Percentiles rank a stretch among this genome's conserved stretches.
Evolutionary conservation across 768 basidiomycete genomes (phyloP).

Genomic region (Boletus vermiculosoides): DNA sequence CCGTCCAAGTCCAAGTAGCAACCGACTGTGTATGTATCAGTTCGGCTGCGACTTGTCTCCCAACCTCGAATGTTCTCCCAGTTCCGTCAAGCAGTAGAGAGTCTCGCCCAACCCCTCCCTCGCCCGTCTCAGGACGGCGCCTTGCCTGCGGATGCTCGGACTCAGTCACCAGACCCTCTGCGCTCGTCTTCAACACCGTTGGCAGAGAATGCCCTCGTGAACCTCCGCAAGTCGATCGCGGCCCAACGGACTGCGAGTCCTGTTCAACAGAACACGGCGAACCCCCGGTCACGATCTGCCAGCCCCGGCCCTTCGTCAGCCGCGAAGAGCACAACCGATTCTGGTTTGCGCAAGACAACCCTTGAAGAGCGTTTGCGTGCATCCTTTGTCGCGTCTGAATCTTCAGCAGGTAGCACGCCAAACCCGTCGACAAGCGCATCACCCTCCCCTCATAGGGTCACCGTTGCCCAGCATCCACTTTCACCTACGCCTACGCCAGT

Average conservation of each 20-base stretch:
- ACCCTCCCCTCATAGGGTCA: slow-evolving; percentile 33
- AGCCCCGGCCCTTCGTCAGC: slow-evolving; percentile 25
- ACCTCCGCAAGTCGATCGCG: slow-evolving; percentile 62
- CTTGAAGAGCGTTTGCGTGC: slow-evolving; percentile 79
- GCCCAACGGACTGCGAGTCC: slow-evolving; percentile 50
- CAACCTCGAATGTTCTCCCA: slow-evolving; percentile 65
- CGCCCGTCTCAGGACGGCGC: slow-evolving; percentile 37
- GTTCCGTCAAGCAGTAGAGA: slow-evolving; percentile 72
- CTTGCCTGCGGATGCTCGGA: slow-evolving; percentile 30
- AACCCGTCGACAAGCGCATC: slow-evolving; percentile 41
- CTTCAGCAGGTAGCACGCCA: slow-evolving; percentile 45
- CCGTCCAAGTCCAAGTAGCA: background rate
- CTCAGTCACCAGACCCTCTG: slow-evolving; percentile 37
- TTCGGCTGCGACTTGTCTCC: background rate
- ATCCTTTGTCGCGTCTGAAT: slow-evolving; percentile 56
- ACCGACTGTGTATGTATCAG: background rate
- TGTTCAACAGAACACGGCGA: slow-evolving; percentile 18
- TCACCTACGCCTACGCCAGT: slow-evolving; percentile 46
- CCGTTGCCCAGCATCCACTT: slow-evolving; percentile 33
- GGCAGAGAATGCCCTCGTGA: slow-evolving; percentile 59
- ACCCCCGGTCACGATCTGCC: slow-evolving; percentile 22
- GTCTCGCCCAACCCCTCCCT: slow-evolving; percentile 50
- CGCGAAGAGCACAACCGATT: slow-evolving; percentile 16
- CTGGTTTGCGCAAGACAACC: slow-evolving; percentile 48
- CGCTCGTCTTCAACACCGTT: slow-evolving; percentile 48